These are phyloP conservation scores for Penicillium sp. DNA, from an alignment of 2,329 filamentous ascomycete genomes.

Conservation along the genomic window DNA sequence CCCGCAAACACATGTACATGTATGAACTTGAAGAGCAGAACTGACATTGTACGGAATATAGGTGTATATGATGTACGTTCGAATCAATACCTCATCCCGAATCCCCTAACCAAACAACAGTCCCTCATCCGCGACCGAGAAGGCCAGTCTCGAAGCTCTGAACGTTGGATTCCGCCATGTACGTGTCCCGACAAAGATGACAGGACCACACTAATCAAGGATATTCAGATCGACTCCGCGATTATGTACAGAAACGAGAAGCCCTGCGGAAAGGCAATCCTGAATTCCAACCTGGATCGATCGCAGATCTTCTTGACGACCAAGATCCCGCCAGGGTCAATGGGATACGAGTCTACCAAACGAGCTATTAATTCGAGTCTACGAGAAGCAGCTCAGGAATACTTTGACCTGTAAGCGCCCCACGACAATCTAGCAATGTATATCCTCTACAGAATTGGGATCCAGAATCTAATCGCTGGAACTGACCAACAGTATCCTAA, in stretches of 20 bases:
- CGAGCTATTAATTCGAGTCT: slow-evolving; percentile 54
- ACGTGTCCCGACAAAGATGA: neutral
- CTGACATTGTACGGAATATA: slow-evolving; percentile 7
- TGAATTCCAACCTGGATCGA: slow-evolving; percentile 48
- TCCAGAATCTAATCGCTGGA: neutral
- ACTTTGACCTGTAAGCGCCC: slow-evolving; percentile 57
- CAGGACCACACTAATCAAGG: neutral
- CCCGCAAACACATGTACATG: neutral
- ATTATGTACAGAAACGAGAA: slow-evolving; percentile 65
- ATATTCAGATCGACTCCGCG: slow-evolving; percentile 46
- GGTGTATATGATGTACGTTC: slow-evolving; percentile 29
- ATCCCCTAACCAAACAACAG: slow-evolving; percentile 12
- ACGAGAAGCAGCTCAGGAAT: slow-evolving; percentile 58
- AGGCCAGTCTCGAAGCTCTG: slow-evolving; percentile 23
- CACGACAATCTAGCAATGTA: neutral
- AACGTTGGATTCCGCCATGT: slow-evolving; percentile 28
- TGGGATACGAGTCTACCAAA: slow-evolving; percentile 58
- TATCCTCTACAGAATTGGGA: neutral
- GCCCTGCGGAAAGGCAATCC: slow-evolving; percentile 60
- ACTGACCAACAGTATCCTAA: slow-evolving; percentile 43
- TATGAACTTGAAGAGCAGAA: neutral
- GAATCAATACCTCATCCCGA: neutral
- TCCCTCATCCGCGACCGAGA: slow-evolving; percentile 22
- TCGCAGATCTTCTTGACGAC: slow-evolving; percentile 71
- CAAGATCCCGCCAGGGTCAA: slow-evolving; percentile 60